Evolutionary conservation across 371 early-diverging fungal species (phyloP).

Genomic region (Mucor sp.): DNA sequence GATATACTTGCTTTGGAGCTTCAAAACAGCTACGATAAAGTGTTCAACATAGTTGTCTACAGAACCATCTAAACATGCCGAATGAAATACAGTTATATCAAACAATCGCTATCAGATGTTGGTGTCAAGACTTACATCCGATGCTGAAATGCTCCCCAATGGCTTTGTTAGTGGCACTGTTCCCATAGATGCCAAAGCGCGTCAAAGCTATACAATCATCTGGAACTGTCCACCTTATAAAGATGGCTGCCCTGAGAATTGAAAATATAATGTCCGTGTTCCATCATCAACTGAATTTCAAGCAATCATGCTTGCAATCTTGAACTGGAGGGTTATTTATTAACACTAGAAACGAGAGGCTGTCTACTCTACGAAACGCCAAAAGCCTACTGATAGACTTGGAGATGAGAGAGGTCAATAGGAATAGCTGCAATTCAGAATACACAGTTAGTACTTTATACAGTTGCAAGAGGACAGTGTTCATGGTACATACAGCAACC

Average conservation of each 20-base stretch:
- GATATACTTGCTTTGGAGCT: not conserved
- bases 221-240: not conserved
- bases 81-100: no score
- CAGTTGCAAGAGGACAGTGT: not conserved
- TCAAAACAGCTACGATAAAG: not conserved
- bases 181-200: not conserved
- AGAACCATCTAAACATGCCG: not conserved
- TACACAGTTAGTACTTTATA: not conserved
- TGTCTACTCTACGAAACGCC: no score
- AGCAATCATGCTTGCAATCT: not conserved
- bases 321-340: not conserved
- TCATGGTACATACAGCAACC: conserved; percentile 45
- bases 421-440: conserved; percentile 32
- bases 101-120: no score
- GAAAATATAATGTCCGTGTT: not conserved
- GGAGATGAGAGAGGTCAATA: conserved; percentile 44
- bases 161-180: not conserved
- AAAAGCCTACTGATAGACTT: conserved; percentile 13
- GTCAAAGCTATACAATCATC: not conserved
- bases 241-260: not conserved
- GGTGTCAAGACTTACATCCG: not conserved
- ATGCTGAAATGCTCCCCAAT: not conserved
- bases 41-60: not conserved
- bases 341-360: not conserved
- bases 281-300: not conserved